Evolutionary conservation across 345 rosid species (phyloP).

Genomic region (Clarkia xantiana): DNA sequence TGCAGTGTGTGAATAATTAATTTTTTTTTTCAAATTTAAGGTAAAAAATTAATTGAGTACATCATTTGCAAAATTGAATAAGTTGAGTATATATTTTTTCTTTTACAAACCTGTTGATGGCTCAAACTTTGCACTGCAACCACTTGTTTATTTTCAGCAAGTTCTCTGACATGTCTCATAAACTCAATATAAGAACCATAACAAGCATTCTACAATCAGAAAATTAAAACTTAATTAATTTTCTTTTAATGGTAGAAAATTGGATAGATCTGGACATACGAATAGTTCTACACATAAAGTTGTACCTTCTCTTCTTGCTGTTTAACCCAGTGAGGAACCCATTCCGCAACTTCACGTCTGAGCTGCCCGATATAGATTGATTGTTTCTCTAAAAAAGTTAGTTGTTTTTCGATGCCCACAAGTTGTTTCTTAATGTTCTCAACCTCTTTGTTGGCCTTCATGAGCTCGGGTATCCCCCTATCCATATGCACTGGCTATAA

Average conservation of each 20-base stretch:
- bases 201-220: neutral
- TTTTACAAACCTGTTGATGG: neutral
- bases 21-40: too few relatives aligned
- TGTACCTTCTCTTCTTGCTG: neutral
- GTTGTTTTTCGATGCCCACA: neutral
- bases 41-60: too few relatives aligned
- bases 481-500: neutral
- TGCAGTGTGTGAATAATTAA: neutral
- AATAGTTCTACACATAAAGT: too few relatives aligned
- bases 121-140: neutral
- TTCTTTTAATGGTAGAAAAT: too few relatives aligned
- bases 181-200: neutral
- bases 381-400: neutral
- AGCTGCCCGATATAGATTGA: neutral
- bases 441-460: neutral
- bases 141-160: slow-evolving; percentile 1
- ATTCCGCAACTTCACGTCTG: neutral
- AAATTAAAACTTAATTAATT: too few relatives aligned
- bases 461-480: neutral
- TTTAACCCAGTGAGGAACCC: neutral
- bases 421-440: neutral
- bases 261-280: too few relatives aligned
- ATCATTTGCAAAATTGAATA: too few relatives aligned
- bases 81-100: too few relatives aligned
- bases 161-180: neutral